Evolutionary conservation across 2,329 filamentous ascomycete species (phyloP).

Genomic region (Phoma herbarum): DNA sequence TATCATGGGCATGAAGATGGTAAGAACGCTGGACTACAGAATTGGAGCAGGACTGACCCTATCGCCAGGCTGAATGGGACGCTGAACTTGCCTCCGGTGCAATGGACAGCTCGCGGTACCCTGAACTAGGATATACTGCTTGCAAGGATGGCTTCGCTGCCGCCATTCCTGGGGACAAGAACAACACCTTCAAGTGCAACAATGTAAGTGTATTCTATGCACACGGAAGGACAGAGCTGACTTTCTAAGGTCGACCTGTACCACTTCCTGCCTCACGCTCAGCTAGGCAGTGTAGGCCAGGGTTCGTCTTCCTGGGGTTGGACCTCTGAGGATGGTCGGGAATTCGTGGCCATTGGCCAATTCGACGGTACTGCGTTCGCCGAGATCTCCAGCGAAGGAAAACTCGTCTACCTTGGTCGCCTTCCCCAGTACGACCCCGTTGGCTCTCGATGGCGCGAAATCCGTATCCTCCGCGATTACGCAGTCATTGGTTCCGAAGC

Average conservation of each 20-base stretch:
- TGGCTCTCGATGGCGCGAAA: slow-evolving; percentile 61
- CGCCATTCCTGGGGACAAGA: slow-evolving; percentile 44
- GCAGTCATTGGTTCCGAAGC: slow-evolving; percentile 49
- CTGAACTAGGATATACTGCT: slow-evolving; percentile 39
- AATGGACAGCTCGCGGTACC: slow-evolving; percentile 40
- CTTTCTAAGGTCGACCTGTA: slow-evolving; percentile 58
- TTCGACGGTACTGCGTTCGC: slow-evolving; percentile 46
- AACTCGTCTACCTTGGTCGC: slow-evolving; percentile 60
- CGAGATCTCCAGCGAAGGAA: slow-evolving; percentile 56
- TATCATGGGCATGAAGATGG: slow-evolving; percentile 48
- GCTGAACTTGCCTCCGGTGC: slow-evolving; percentile 38
- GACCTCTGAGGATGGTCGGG: slow-evolving; percentile 60
- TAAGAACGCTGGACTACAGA: neutral
- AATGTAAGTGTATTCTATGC: slow-evolving; percentile 34
- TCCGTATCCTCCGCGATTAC: slow-evolving; percentile 52
- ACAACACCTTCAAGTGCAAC: slow-evolving; percentile 50
- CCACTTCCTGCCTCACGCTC: slow-evolving; percentile 62
- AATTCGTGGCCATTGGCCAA: slow-evolving; percentile 63
- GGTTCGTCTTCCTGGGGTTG: slow-evolving; percentile 61
- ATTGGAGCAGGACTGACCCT: slow-evolving; percentile 9
- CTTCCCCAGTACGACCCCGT: slow-evolving; percentile 57
- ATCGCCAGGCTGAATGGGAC: slow-evolving; percentile 33
- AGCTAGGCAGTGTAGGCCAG: slow-evolving; percentile 57
- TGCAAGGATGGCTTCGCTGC: slow-evolving; percentile 47
- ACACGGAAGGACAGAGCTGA: slow-evolving; percentile 13